Evolutionary conservation across 129 eudicot species (phyloP), one percentile per base, ranked within the genome.

Genomic region (Arctium minus): DNA sequence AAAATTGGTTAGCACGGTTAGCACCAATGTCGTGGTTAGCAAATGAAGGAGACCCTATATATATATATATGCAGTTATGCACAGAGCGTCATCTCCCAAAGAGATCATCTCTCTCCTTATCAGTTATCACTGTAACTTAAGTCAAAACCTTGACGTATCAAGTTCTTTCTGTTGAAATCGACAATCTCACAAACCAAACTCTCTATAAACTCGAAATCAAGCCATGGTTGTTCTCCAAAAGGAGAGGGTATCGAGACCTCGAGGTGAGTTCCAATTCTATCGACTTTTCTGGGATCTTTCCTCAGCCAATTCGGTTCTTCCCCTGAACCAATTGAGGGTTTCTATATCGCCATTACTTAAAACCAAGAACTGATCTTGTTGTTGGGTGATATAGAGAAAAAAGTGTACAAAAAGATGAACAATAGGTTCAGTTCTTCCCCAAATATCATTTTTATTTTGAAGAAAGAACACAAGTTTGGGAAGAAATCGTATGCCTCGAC

Each of bases 381-480:
- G 2, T 64, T 92, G 8, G 97, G 97, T 5, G 93, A 92, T 33
- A 74, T 89, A 86, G 81, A 74, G 29, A 87, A 82, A 29, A 91
- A 91, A 65, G 81, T 86, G 15, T 65, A 80, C 85, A 92, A 89
- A 80, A 92, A 86, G 81, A 77, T 87, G 48, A 83, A 80, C 30
- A 46, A 46, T 8, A 1, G 50, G 2, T 44, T 44, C 50, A 44
- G 10, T 67, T 39, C 38, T 62, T 32, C 80, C 30, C 80, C 88
- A 30, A 79, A 62, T 42, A 80, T 91, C 1, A 70, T 79, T 75
- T 76, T 90, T 22, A 75, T 89, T 15, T 88, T 88, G 11, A 90
- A 90, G 65, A 92, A 81, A 32, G 94, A 90, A 48, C 89, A 92
- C 50, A 81, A 90, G 5, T 92, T 86, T 76, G 97, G 97, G 67